Evolutionary conservation across 345 rosid species (phyloP).

Genomic region (Dovyalis caffra): DNA sequence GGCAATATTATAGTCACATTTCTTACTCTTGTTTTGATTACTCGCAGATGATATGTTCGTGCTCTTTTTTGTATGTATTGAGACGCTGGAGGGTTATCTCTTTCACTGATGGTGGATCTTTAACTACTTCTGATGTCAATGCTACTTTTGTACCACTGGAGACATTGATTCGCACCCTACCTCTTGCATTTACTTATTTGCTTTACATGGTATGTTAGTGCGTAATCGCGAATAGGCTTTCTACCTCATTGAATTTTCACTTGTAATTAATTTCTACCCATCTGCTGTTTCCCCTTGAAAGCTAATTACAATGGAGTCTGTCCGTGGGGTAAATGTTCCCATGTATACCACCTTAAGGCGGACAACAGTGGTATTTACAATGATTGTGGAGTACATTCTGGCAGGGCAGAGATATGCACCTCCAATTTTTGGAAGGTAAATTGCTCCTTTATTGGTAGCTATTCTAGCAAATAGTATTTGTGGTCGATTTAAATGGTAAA

Average conservation of each 20-base stretch:
- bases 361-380: slow-evolving; percentile 89
- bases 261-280: slow-evolving; percentile 12
- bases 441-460: slow-evolving; percentile 4
- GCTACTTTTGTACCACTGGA: slow-evolving; percentile 54
- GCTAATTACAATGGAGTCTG: slow-evolving; percentile 90
- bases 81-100: slow-evolving; percentile 67
- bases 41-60: slow-evolving; percentile 74
- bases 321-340: slow-evolving; percentile 98
- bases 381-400: slow-evolving; percentile 81
- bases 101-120: slow-evolving; percentile 60
- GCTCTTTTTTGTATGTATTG: slow-evolving; percentile 64
- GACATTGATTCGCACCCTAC: slow-evolving; percentile 74
- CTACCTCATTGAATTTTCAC: background rate
- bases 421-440: slow-evolving; percentile 79
- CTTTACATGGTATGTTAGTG: slow-evolving; percentile 73
- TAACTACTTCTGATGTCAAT: slow-evolving; percentile 41
- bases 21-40: background rate
- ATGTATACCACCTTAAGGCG: slow-evolving; percentile 99
- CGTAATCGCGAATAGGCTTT: background rate
- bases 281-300: slow-evolving; percentile 42
- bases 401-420: slow-evolving; percentile 75
- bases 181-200: slow-evolving; percentile 76
- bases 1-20: background rate
- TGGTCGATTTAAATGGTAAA: background rate
- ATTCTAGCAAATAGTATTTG: background rate